Conservation (phyloP, 495 filamentous ascomycete genomes). For the Thermochaetoides thermophila region DNA sequence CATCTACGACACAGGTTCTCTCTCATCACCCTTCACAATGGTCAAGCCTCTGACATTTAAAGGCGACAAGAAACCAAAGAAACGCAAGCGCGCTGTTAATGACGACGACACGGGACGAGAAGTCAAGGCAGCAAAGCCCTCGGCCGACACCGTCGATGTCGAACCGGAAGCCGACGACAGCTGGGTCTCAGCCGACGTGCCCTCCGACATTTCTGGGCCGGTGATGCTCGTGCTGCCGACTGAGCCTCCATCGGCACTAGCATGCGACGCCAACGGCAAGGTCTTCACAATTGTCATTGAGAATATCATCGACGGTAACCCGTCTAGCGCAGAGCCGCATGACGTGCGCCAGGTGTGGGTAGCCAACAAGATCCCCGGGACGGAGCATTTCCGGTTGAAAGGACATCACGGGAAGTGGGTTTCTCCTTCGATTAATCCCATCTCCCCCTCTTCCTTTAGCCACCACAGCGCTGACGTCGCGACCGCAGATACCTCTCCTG, state of each 20-base stretch:
- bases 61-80: slow-evolving; percentile 90
- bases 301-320: slow-evolving; percentile 69
- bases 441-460: not conserved
- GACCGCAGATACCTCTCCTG: slow-evolving; percentile 50
- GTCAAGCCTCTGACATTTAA: slow-evolving; percentile 86
- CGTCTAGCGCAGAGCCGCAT: slow-evolving; percentile 73
- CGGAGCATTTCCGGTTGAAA: slow-evolving; percentile 70
- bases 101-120: slow-evolving; percentile 20
- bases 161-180: slow-evolving; percentile 52
- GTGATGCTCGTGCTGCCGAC: slow-evolving; percentile 68
- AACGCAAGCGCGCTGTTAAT: slow-evolving; percentile 54
- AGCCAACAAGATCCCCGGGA: slow-evolving; percentile 70
- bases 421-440: not conserved
- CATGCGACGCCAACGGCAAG: slow-evolving; percentile 70
- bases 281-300: slow-evolving; percentile 68
- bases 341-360: slow-evolving; percentile 94
- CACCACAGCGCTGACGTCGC: not conserved
- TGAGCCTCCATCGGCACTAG: slow-evolving; percentile 50
- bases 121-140: slow-evolving; percentile 16
- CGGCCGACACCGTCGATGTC: slow-evolving; percentile 13
- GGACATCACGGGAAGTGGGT: slow-evolving; percentile 69
- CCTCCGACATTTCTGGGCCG: slow-evolving; percentile 67
- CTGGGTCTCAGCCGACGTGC: slow-evolving; percentile 77
- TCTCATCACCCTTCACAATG: slow-evolving; percentile 22
- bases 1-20: not conserved